phyloP scores from a whole-genome alignment of 2,329 filamentous ascomycete genomes.

The Beauveria bassiana region DNA sequence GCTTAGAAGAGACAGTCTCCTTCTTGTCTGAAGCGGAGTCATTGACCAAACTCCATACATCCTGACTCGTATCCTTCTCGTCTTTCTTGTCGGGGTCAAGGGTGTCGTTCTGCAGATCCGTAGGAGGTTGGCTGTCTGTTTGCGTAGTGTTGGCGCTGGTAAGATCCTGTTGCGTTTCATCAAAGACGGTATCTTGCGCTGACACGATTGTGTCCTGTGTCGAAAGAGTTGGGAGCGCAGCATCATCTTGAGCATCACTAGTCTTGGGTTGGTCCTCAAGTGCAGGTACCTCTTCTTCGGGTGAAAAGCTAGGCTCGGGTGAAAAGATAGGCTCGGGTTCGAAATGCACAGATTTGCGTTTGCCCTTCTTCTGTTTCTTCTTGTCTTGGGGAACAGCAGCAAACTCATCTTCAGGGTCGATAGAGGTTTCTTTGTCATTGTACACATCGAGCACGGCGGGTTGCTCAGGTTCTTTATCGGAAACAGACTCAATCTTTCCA shows the following conservation, averaged over 20 bases:
- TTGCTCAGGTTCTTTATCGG: not conserved
- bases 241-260: constrained; percentile 2
- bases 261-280: not conserved
- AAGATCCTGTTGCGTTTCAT: constrained; percentile 19
- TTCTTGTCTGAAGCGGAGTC: not conserved
- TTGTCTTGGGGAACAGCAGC: constrained; percentile 10
- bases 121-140: constrained; percentile 16
- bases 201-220: constrained; percentile 24
- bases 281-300: not conserved
- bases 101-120: constrained; percentile 14
- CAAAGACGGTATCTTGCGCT: constrained; percentile 21
- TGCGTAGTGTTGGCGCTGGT: constrained; percentile 19
- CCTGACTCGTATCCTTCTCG: constrained; percentile 22
- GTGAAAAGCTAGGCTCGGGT: constrained; percentile 3
- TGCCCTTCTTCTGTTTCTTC: constrained; percentile 14
- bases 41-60: constrained; percentile 12
- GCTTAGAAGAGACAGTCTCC: not conserved
- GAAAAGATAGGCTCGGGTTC: constrained; percentile 12
- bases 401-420: constrained; percentile 4
- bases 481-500: not conserved
- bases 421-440: not conserved
- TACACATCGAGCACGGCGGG: not conserved
- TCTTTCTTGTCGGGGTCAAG: constrained; percentile 25
- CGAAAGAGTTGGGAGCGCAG: constrained; percentile 13
- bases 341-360: constrained; percentile 17